Evolutionary conservation across 805 yeast species (phyloP), one percentile per base, ranked within the genome.

Genomic region (Kodamaea kaohsiungensis): DNA sequence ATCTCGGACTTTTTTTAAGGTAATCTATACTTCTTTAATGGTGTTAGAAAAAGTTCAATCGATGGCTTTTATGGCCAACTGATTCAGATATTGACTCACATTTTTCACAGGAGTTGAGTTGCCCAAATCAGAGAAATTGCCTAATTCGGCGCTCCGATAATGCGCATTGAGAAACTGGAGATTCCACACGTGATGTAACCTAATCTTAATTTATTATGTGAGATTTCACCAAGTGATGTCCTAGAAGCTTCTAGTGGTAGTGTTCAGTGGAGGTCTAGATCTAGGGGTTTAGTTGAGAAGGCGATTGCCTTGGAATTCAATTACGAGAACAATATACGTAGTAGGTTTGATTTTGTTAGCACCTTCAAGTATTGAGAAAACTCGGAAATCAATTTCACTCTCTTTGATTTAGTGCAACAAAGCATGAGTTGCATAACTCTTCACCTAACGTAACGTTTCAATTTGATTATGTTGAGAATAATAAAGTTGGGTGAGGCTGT

Each of bases 21-120:
- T 30, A 30, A 9, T 30, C 35, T 30, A 30, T 30, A 30, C 35
- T 30, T 30, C 35, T 30, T 2, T 30, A 30, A 30, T 30, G 35
- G 10, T 2, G 35, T 30, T 30, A 30, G 35, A 30, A 30, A 30
- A 30, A 30, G 35, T 12, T 9, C 35, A 9, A 30, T 30, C 35
- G 35, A 30, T 30, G 35, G 35, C 35, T 30, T 30, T 30, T 30
- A 30, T 30, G 35, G 35, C 35, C 35, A 30, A 42, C 25, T 42
- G 46, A 42, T 15, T 42, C 49, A 39, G 22, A 7, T 37, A 38
- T 49, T 49, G 52, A 49, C 52, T 49, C 52, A 49, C 42, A 27
- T 39, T 48, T 27, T 19, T 33, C 42, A 45, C 12, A 27, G 43
- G 13, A 15, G 25, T 46, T 46, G 46, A 12, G 27, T 49, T 12